Base-by-base conservation (phyloP, 2,329 filamentous ascomycete species). In the Claviceps quebecensis region DNA sequence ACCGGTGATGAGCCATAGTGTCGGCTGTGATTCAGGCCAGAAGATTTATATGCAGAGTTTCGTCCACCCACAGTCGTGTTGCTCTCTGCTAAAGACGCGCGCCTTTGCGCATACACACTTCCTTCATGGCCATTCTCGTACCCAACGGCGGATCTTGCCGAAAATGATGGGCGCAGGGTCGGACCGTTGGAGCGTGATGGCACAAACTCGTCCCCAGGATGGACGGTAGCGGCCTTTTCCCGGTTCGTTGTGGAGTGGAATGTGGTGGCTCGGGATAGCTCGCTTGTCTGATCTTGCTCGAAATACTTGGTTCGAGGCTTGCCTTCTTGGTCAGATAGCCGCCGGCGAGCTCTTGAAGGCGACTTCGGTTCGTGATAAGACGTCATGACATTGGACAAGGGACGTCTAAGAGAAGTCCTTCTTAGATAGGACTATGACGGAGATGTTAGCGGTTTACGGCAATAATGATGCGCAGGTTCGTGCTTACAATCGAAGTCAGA, bases 1-100 rank as follows among this genome's bases (percentile, higher is more conserved):
- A 64, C 56, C 9, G 81, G 80, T 1, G 80, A 83, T 2, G 81
- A 80, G 61, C 76, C 77, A 58, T 77, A 80, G 0, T 70, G 55
- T 48, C 66, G 67, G 51, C 52, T 57, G 22, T 65, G 59, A 9
- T 54, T 57, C 22, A 60, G 43, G 8, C 53, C 55, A 0, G 59
- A 55, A 2, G 64, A 51, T 58, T 74, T 76, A 53, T 72, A 69
- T 0, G 70, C 67, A 2, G 72, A 63, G 19, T 68, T 63, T 26
- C 76, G 71, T n/a, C 66, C 63, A 9, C 69, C 64, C 6, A 67
- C 55, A 4, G 64, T 61, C 4, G 66, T 62, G 55, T 67, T 68
- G 49, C 64, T 68, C 19, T 79, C 75, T 1, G 74, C 69, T n/a
- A 78, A 64, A 0, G 73, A 75, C 8, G 75, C 67, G 46, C 64